Percentiles rank a stretch among this genome's conserved stretches.
These are phyloP conservation scores for Linnemannia hyalina DNA, from an alignment of 192 early-diverging fungal species.

Conservation along the genomic window DNA sequence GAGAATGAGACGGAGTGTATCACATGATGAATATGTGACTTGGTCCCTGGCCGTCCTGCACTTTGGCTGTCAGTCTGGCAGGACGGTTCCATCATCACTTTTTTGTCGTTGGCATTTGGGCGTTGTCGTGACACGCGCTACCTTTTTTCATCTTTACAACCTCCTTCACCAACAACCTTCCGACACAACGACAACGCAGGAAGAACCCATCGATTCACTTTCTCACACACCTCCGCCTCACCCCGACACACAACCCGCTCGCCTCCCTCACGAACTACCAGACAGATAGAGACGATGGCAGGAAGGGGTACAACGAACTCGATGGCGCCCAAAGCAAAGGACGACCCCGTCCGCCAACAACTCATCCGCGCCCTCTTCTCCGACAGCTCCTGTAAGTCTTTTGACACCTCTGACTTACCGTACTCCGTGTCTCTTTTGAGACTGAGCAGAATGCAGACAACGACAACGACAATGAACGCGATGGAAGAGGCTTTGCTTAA, in stretches of 20 bases:
- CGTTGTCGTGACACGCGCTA: not conserved
- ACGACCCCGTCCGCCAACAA: slow-evolving; percentile 51
- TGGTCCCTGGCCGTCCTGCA: not conserved
- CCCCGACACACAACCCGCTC: not conserved
- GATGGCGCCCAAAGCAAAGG: slow-evolving; percentile 36
- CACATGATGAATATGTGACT: slow-evolving; percentile 7
- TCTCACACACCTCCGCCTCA: not conserved
- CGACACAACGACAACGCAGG: not conserved
- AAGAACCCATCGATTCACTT: not conserved
- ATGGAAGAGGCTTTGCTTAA: too few relatives aligned
- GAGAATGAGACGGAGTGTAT: not conserved
- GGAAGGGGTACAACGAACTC: slow-evolving; percentile 1
- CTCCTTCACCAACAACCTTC: not conserved
- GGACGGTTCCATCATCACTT: not conserved
- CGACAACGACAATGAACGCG: not conserved
- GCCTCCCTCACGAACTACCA: not conserved
- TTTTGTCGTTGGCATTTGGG: not conserved
- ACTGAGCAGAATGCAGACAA: not conserved
- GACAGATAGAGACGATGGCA: not conserved
- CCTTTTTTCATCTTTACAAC: not conserved
- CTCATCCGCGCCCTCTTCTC: slow-evolving; percentile 44
- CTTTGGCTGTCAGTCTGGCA: not conserved
- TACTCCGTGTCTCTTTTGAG: not conserved
- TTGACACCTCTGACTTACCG: not conserved
- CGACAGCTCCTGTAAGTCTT: slow-evolving; percentile 43